These are phyloP conservation scores for Chrysanthemum lavandulifolium DNA, from an alignment of 129 eudicot genomes.

Conservation along the genomic window DNA sequence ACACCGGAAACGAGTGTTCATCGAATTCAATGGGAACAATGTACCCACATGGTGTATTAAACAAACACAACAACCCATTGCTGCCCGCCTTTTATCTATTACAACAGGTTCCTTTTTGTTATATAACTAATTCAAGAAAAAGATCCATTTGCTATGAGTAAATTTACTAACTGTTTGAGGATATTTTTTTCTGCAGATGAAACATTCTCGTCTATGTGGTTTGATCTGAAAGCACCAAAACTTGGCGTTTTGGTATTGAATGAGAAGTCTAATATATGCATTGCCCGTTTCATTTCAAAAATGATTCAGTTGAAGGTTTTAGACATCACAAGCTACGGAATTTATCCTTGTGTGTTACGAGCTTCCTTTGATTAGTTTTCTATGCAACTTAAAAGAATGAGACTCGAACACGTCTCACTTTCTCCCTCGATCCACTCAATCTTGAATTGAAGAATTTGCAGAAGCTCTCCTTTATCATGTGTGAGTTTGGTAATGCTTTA, in stretches of 20 bases:
- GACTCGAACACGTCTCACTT: slow-evolving; percentile 40
- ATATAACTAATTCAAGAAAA: neutral
- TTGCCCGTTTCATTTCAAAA: slow-evolving; percentile 39
- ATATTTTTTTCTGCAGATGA: slow-evolving; percentile 34
- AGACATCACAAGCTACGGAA: slow-evolving; percentile 45
- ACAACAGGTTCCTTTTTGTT: slow-evolving; percentile 31
- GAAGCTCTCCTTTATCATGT: slow-evolving; percentile 50
- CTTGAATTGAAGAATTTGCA: slow-evolving; percentile 28
- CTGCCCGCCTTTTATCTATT: slow-evolving; percentile 33
- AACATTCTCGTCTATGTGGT: slow-evolving; percentile 39
- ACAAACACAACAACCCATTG: slow-evolving; percentile 26
- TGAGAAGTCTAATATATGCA: slow-evolving; percentile 21
- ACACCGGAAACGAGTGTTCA: slow-evolving; percentile 32
- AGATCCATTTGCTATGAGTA: slow-evolving; percentile 16
- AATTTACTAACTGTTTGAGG: slow-evolving; percentile 19
- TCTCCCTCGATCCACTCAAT: slow-evolving; percentile 29
- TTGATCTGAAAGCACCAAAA: slow-evolving; percentile 41
- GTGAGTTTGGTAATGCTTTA: slow-evolving; percentile 41
- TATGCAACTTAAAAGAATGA: slow-evolving; percentile 32
- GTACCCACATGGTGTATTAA: slow-evolving; percentile 40
- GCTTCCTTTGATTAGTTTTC: slow-evolving; percentile 11
- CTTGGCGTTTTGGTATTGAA: slow-evolving; percentile 47
- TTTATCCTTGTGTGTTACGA: slow-evolving; percentile 21
- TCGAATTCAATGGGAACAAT: slow-evolving; percentile 37
- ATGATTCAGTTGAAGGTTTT: slow-evolving; percentile 40